A percentile compares a stretch with the other conserved stretches of the same genome.
Evolutionary conservation across 2,329 filamentous ascomycete genomes (phyloP).

Genomic region (Fusarium nygamai): DNA sequence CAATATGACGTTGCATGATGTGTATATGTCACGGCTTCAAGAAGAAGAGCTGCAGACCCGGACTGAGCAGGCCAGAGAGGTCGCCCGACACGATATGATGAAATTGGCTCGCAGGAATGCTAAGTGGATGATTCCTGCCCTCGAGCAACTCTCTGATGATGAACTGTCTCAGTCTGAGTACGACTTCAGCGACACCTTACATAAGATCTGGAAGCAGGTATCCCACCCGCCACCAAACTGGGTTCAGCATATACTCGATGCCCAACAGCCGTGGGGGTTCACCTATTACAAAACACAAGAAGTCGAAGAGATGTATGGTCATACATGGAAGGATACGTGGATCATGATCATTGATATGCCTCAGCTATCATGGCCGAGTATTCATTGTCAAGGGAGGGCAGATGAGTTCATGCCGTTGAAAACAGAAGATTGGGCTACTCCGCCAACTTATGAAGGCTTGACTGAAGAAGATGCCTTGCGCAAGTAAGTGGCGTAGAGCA

Average conservation of each 20-base stretch:
- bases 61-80: constrained; percentile 12
- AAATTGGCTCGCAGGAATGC: constrained; percentile 26
- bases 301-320: neutral
- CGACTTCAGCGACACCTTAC: neutral
- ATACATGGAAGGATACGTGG: neutral
- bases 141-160: constrained; percentile 2
- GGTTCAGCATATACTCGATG: constrained; percentile 17
- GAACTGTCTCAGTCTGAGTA: neutral
- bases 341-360: neutral
- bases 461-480: neutral
- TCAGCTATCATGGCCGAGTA: neutral
- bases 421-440: neutral
- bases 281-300: neutral
- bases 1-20: neutral
- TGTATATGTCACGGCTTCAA: constrained; percentile 12
- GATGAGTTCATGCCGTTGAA: neutral
- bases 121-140: constrained; percentile 25
- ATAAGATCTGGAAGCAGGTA: constrained; percentile 13
- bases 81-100: neutral
- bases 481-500: fast-evolving
- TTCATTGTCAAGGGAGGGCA: neutral
- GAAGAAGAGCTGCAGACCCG: constrained; percentile 26
- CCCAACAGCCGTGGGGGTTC: neutral
- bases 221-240: constrained; percentile 27
- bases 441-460: fast-evolving